A percentile compares a stretch with the other conserved stretches of the same genome.
Evolutionary conservation across 2,329 filamentous ascomycete genomes (phyloP).

Genomic region (Pyrenophora seminiperda): DNA sequence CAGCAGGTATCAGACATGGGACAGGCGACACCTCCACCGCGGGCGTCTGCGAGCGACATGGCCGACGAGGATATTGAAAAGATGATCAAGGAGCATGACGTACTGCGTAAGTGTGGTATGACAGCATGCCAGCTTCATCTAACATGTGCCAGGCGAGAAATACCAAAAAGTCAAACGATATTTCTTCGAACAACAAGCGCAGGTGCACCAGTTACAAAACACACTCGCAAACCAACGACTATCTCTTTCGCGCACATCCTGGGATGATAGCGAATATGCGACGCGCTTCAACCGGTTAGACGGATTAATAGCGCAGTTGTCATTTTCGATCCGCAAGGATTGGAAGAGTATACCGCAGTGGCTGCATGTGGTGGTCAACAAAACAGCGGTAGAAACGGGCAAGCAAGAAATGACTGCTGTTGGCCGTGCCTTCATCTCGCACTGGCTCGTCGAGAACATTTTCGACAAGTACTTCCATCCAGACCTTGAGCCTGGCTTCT

Average conservation of each 20-base stretch:
- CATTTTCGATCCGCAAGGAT: constrained; percentile 95
- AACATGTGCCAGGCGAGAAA: constrained; percentile 71
- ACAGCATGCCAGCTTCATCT: not conserved
- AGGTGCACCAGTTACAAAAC: constrained; percentile 94
- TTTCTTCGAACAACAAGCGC: constrained; percentile 89
- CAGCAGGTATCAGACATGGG: constrained; percentile 43
- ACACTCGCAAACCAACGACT: constrained; percentile 96
- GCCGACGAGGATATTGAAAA: constrained; percentile 55
- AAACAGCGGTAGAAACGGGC: constrained; percentile 81
- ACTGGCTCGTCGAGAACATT: constrained; percentile 88
- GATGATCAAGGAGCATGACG: constrained; percentile 57
- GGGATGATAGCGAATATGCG: constrained; percentile 93
- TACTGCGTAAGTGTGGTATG: constrained; percentile 50
- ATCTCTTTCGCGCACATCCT: constrained; percentile 88
- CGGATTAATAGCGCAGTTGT: constrained; percentile 89
- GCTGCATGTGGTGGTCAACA: constrained; percentile 79
- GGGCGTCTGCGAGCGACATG: constrained; percentile 49
- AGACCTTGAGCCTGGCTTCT: constrained; percentile 76
- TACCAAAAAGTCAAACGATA: constrained; percentile 98
- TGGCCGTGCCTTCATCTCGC: constrained; percentile 83
- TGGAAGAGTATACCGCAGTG: constrained; percentile 83
- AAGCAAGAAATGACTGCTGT: constrained; percentile 98
- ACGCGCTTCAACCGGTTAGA: constrained; percentile 89
- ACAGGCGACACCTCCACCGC: constrained; percentile 54
- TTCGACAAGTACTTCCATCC: constrained; percentile 95